These are phyloP conservation scores for Sporothrix globosa DNA, from an alignment of 2,329 filamentous ascomycete species.

Conservation along the genomic window DNA sequence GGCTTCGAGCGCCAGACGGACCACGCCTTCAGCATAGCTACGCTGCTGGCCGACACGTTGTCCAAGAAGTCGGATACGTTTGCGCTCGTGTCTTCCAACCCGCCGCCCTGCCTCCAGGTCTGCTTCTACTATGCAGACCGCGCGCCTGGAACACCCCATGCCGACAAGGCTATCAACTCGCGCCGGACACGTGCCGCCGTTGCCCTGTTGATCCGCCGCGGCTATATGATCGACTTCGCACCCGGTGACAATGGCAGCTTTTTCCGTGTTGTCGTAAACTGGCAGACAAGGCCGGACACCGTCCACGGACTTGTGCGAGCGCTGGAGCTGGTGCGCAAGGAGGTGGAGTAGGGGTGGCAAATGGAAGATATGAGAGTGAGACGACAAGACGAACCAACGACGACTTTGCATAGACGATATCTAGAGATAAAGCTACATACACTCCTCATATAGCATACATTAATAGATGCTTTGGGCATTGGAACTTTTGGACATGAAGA, in stretches of 20 bases:
- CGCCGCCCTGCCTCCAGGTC: conserved; percentile 87
- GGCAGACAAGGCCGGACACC: conserved; percentile 56
- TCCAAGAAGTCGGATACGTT: conserved; percentile 59
- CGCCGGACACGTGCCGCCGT: conserved; percentile 55
- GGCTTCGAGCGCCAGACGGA: conserved; percentile 75
- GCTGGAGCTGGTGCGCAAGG: conserved; percentile 52
- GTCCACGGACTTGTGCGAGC: conserved; percentile 59
- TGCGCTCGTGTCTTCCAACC: conserved; percentile 71
- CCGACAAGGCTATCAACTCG: conserved; percentile 52
- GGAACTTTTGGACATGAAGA: not conserved
- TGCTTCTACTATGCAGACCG: conserved; percentile 79
- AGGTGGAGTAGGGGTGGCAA: conserved; percentile 32
- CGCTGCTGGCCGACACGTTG: conserved; percentile 67
- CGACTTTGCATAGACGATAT: not conserved
- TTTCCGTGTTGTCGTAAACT: conserved; percentile 63
- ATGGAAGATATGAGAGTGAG: not conserved
- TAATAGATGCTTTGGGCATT: conserved; percentile 3
- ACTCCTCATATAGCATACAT: conserved; percentile 5
- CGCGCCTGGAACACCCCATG: conserved; percentile 55
- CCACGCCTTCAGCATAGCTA: conserved; percentile 71
- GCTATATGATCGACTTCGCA: conserved; percentile 66
- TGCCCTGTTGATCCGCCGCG: conserved; percentile 51
- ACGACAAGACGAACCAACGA: not conserved
- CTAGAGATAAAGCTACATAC: conserved; percentile 6
- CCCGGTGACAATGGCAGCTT: conserved; percentile 60